phyloP scores from a whole-genome alignment of 441 rosid genomes.

The Manihot esculenta region DNA sequence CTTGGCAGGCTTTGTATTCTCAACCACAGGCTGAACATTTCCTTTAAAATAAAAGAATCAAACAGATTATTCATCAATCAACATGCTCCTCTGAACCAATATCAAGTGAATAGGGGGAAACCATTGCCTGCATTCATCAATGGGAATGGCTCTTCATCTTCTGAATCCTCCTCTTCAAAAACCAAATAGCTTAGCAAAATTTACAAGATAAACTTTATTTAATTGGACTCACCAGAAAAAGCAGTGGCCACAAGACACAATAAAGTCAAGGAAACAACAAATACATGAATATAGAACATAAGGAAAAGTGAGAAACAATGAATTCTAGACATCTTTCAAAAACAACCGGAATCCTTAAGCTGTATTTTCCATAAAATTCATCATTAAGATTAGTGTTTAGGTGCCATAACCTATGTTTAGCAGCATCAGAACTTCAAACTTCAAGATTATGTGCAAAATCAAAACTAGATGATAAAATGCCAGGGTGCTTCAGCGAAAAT shows the following conservation, averaged over 20 bases:
- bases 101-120: conserved; percentile 2
- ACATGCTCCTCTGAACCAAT: neutral
- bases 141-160: conserved; percentile 39
- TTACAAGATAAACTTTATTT: neutral
- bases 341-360: too few relatives aligned
- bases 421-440: too few relatives aligned
- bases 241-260: conserved; percentile 20
- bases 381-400: too few relatives aligned
- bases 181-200: neutral
- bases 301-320: too few relatives aligned
- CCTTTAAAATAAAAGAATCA: conserved; percentile 15
- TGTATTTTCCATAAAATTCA: too few relatives aligned
- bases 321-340: too few relatives aligned
- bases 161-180: conserved; percentile 34
- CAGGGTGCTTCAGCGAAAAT: too few relatives aligned
- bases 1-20: conserved; percentile 26
- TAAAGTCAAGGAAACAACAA: conserved; percentile 33
- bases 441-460: too few relatives aligned
- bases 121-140: conserved; percentile 40
- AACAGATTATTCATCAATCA: neutral
- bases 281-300: neutral
- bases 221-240: conserved; percentile 38
- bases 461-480: too few relatives aligned
- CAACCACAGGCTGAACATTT: conserved; percentile 19
- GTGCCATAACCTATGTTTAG: too few relatives aligned